phyloP scores from a whole-genome alignment of 192 early-diverging fungal genomes.

The Tieghemiomyces parasiticus region DNA sequence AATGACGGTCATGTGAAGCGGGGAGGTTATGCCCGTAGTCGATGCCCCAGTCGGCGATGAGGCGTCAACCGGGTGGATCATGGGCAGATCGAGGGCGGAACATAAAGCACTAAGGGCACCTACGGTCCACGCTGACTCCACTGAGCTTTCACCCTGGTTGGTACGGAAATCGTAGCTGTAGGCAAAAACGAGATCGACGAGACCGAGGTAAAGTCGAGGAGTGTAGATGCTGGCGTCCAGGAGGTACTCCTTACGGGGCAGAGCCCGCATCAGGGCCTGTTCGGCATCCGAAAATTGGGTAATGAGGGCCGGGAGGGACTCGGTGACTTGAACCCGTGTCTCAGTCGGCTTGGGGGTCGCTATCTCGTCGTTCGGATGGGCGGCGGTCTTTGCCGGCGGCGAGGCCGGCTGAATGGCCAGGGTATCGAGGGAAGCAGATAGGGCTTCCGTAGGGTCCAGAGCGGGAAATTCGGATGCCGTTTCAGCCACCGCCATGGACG shows the following conservation, averaged over 20 bases:
- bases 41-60: too few species aligned
- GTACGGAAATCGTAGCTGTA: conserved; percentile 81
- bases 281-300: conserved; percentile 52
- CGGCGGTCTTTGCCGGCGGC: not conserved
- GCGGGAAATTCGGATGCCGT: too few species aligned
- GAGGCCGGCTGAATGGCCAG: not conserved
- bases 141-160: conserved; percentile 66
- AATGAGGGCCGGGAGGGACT: not conserved
- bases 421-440: not conserved
- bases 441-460: too few species aligned
- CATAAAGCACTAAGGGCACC: conserved; percentile 65
- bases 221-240: conserved; percentile 35
- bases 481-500: too few species aligned
- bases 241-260: conserved; percentile 66
- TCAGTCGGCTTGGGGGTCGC: not conserved
- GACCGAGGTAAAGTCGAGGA: conserved; percentile 59
- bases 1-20: conserved; percentile 38
- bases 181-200: conserved; percentile 85
- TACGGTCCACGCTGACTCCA: conserved; percentile 86
- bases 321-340: not conserved
- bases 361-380: too few species aligned
- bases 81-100: conserved; percentile 49
- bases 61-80: too few species aligned
- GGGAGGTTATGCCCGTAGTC: conserved; percentile 26
- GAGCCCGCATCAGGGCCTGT: conserved; percentile 47